Percentiles rank a stretch among this genome's conserved stretches.
These are phyloP conservation scores for Clavulina sp. DNA, from an alignment of 768 basidiomycete species.

Conservation along the genomic window DNA sequence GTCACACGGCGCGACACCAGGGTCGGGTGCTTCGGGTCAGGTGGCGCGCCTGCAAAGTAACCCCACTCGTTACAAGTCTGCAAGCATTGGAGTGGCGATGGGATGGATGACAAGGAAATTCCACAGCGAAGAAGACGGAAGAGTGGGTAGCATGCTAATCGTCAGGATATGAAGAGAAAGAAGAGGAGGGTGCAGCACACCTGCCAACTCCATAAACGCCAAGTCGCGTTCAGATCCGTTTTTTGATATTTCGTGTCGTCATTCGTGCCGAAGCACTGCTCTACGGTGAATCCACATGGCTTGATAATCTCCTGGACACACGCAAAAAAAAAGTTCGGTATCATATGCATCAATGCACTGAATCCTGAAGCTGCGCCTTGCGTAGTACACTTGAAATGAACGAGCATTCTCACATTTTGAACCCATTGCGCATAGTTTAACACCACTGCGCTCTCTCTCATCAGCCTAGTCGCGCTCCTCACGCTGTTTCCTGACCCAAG, in stretches of 20 bases:
- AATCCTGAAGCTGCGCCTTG: no score
- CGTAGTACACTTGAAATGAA: no score
- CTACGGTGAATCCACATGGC: not conserved
- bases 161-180: not conserved
- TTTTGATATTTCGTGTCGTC: constrained; percentile 47
- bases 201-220: constrained; percentile 83
- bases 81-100: not conserved
- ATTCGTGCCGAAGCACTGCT: constrained; percentile 73
- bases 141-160: no score
- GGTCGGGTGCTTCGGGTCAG: constrained; percentile 45
- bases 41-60: constrained; percentile 80
- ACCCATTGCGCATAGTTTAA: constrained; percentile 66
- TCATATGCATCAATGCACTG: no score
- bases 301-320: no score
- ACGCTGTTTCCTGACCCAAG: constrained; percentile 26
- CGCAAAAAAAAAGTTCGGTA: no score
- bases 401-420: constrained; percentile 36
- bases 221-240: constrained; percentile 46
- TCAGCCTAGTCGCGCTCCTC: constrained; percentile 24
- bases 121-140: no score
- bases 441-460: constrained; percentile 29
- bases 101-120: no score
- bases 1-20: constrained; percentile 69
- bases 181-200: constrained; percentile 16
- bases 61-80: constrained; percentile 86